These are phyloP conservation scores for Gossypium herbaceum DNA, from an alignment of 345 rosid genomes.

Conservation along the genomic window DNA sequence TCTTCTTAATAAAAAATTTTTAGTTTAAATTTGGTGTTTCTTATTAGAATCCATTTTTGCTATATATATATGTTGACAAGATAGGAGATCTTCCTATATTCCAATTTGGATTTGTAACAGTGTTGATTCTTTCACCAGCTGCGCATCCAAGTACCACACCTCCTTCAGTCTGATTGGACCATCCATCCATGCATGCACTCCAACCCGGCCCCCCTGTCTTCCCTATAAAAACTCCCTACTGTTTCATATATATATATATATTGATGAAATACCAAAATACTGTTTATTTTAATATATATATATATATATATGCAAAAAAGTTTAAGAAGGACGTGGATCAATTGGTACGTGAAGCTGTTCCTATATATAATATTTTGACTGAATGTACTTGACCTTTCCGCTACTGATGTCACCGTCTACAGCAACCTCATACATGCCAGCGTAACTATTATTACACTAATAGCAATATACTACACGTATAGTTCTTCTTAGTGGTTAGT, in stretches of 20 bases:
- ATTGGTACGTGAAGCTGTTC: background rate
- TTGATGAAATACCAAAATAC: background rate
- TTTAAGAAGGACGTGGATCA: background rate
- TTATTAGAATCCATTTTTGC: background rate
- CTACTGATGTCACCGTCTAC: background rate
- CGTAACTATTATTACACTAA: no score
- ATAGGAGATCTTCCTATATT: constrained; percentile 25
- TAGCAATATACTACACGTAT: background rate
- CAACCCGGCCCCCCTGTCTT: background rate
- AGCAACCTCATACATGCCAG: background rate
- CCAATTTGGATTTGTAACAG: constrained; percentile 32
- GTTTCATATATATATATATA: background rate
- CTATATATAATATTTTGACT: background rate
- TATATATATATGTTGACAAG: constrained; percentile 19
- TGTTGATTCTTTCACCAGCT: constrained; percentile 6
- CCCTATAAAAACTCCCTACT: background rate
- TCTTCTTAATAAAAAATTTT: background rate
- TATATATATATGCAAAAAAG: background rate
- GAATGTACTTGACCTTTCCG: background rate
- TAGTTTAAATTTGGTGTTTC: background rate
- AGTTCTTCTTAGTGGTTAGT: background rate
- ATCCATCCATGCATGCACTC: constrained; percentile 14
- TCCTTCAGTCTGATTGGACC: constrained; percentile 16
- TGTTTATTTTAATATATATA: background rate
- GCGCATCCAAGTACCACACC: background rate